Conservation (phyloP, 768 basidiomycete genomes). For the Lactarius psammicola region DNA sequence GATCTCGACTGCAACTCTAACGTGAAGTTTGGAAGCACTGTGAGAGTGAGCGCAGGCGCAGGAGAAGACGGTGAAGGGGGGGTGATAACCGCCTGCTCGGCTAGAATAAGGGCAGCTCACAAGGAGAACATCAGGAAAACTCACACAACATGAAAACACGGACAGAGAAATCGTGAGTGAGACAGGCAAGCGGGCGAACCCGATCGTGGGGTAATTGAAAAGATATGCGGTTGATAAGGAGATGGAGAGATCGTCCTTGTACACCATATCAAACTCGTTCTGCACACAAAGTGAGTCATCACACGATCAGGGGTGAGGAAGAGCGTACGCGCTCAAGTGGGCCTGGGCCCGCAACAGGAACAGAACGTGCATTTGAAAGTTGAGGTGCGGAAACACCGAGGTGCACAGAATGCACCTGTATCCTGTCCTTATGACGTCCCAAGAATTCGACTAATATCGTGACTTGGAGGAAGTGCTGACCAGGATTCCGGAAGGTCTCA, state of each 20-base stretch:
- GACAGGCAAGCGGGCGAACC: slow-evolving; percentile 79
- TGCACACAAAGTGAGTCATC: slow-evolving; percentile 41
- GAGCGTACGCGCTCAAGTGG: slow-evolving; percentile 27
- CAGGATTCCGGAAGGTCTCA: slow-evolving; percentile 66
- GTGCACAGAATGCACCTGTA: slow-evolving; percentile 80
- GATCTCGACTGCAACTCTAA: slow-evolving; percentile 87
- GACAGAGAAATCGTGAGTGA: slow-evolving; percentile 78
- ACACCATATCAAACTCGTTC: slow-evolving; percentile 80
- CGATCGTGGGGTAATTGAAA: slow-evolving; percentile 81
- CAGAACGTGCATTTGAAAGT: slow-evolving; percentile 65
- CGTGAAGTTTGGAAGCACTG: slow-evolving; percentile 81
- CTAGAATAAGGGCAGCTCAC: slow-evolving; percentile 6
- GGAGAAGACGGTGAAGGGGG: slow-evolving; percentile 56
- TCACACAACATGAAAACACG: slow-evolving; percentile 65
- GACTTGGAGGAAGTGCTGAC: slow-evolving; percentile 41
- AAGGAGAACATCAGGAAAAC: slow-evolving; percentile 30
- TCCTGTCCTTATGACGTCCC: slow-evolving; percentile 61
- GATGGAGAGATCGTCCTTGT: slow-evolving; percentile 79
- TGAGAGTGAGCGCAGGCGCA: slow-evolving; percentile 63
- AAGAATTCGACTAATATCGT: slow-evolving; percentile 3
- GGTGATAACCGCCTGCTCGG: slow-evolving; percentile 54
- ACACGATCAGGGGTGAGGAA: not conserved
- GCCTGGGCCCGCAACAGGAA: slow-evolving; percentile 34
- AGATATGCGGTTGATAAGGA: slow-evolving; percentile 80
- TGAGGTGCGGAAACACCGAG: slow-evolving; percentile 79